These are phyloP conservation scores for Epichloe amarillans DNA, from an alignment of 2,329 filamentous ascomycete genomes.

Conservation along the genomic window DNA sequence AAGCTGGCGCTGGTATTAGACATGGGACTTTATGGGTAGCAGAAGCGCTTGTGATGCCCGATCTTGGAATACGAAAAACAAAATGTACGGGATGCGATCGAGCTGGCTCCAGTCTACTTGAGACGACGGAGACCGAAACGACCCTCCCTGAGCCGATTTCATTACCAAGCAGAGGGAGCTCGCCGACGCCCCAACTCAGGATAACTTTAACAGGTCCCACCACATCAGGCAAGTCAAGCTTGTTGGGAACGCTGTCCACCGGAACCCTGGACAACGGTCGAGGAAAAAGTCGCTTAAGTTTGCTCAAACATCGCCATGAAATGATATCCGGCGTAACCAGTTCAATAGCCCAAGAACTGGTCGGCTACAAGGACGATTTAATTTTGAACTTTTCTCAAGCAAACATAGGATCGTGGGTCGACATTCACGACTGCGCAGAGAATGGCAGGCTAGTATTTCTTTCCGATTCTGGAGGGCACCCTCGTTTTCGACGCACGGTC, in stretches of 20 bases:
- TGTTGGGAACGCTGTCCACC: slow-evolving; percentile 78
- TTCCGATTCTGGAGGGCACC: slow-evolving; percentile 83
- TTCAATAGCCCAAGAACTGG: slow-evolving; percentile 83
- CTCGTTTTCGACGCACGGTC: slow-evolving; percentile 78
- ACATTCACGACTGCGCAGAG: slow-evolving; percentile 72
- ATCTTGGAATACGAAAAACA: slow-evolving; percentile 30
- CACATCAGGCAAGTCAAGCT: slow-evolving; percentile 80
- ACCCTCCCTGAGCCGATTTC: slow-evolving; percentile 7
- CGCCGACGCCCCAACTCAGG: slow-evolving; percentile 61
- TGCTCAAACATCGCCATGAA: slow-evolving; percentile 88
- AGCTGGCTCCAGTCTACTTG: not conserved
- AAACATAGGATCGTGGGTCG: slow-evolving; percentile 85
- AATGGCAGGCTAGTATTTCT: slow-evolving; percentile 70
- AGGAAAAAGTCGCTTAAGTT: slow-evolving; percentile 75
- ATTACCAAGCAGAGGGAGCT: slow-evolving; percentile 29
- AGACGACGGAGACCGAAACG: not conserved
- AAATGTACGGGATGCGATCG: not conserved
- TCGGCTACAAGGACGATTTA: slow-evolving; percentile 56
- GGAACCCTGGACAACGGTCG: slow-evolving; percentile 83
- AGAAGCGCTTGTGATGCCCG: slow-evolving; percentile 77
- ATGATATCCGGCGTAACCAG: slow-evolving; percentile 85
- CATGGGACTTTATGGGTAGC: slow-evolving; percentile 65
- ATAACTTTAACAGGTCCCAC: slow-evolving; percentile 82
- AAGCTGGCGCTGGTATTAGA: slow-evolving; percentile 12
- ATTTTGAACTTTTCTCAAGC: slow-evolving; percentile 77